phyloP scores from a whole-genome alignment of 2,329 filamentous ascomycete species.

The Curvularia hawaiiensis region DNA sequence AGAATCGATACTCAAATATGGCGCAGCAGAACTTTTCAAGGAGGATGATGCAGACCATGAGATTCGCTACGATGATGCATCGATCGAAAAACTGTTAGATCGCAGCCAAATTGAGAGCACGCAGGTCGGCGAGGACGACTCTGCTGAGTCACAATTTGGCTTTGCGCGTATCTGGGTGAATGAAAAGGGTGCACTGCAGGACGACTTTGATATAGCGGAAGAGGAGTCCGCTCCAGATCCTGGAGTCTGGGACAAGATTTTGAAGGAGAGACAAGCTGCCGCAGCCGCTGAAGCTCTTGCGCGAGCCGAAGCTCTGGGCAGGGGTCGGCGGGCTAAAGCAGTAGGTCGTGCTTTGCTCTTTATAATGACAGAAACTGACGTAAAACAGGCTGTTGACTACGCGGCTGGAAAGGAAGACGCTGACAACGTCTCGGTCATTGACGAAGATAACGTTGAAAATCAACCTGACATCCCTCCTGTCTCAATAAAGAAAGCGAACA shows the following conservation, averaged over 20 bases:
- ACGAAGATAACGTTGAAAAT: constrained; percentile 26
- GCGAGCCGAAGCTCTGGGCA: constrained; percentile 77
- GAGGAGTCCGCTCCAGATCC: constrained; percentile 64
- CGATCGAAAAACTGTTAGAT: constrained; percentile 91
- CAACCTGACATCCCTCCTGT: constrained; percentile 22
- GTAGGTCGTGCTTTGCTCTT: constrained; percentile 45
- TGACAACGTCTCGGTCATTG: constrained; percentile 18
- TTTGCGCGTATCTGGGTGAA: constrained; percentile 94
- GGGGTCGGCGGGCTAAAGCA: constrained; percentile 76
- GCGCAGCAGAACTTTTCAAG: constrained; percentile 83
- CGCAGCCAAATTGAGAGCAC: constrained; percentile 80
- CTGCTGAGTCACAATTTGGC: constrained; percentile 80
- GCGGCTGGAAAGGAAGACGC: constrained; percentile 40
- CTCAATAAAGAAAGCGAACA: constrained; percentile 39
- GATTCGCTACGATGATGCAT: constrained; percentile 79
- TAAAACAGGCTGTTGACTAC: constrained; percentile 53
- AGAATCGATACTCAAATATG: constrained; percentile 85
- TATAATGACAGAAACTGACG: constrained; percentile 10
- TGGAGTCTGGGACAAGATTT: constrained; percentile 87
- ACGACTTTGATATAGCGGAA: constrained; percentile 62
- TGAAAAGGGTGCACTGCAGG: constrained; percentile 70
- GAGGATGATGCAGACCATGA: constrained; percentile 72
- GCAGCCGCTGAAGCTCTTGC: constrained; percentile 72
- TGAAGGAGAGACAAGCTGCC: constrained; percentile 79
- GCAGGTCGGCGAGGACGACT: constrained; percentile 64